These are phyloP conservation scores for Saccharomycopsis olivae DNA, from an alignment of 805 yeast species.

Conservation along the genomic window DNA sequence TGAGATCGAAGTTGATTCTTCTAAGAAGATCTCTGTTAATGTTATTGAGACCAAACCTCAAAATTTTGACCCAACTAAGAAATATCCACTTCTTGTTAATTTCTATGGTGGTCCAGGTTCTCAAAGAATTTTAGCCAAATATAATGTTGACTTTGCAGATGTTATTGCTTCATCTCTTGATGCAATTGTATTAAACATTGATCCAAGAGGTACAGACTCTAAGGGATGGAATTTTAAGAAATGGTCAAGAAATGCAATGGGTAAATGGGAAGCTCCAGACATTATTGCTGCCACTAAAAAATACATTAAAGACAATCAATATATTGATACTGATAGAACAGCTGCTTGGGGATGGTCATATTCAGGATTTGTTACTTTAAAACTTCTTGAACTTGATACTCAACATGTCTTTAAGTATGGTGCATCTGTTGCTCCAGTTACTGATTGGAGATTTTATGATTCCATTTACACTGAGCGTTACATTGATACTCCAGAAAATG, in stretches of 20 bases:
- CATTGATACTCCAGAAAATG: slow-evolving; percentile 72
- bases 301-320: slow-evolving; percentile 36
- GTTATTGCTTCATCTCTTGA: slow-evolving; percentile 45
- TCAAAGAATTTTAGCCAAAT: slow-evolving; percentile 39
- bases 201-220: slow-evolving; percentile 79
- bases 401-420: slow-evolving; percentile 77
- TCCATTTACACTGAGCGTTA: slow-evolving; percentile 92
- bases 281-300: slow-evolving; percentile 39
- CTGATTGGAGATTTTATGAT: slow-evolving; percentile 87
- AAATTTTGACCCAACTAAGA: slow-evolving; percentile 31
- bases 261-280: slow-evolving; percentile 73
- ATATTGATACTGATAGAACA: slow-evolving; percentile 55
- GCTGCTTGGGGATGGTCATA: slow-evolving; percentile 99
- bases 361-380: slow-evolving; percentile 90
- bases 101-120: slow-evolving; percentile 82
- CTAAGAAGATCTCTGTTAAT: slow-evolving; percentile 33
- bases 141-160: slow-evolving; percentile 46
- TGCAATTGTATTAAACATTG: slow-evolving; percentile 55
- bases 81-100: slow-evolving; percentile 56
- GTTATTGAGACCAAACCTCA: slow-evolving; percentile 56
- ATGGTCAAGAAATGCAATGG: slow-evolving; percentile 47
- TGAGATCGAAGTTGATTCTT: slow-evolving; percentile 24
- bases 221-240: slow-evolving; percentile 58
- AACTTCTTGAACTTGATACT: slow-evolving; percentile 73
- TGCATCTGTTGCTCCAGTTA: slow-evolving; percentile 95